Base-by-base conservation (phyloP, 2,329 filamentous ascomycete genomes). In the Ophiostoma himal-ulmi region DNA sequence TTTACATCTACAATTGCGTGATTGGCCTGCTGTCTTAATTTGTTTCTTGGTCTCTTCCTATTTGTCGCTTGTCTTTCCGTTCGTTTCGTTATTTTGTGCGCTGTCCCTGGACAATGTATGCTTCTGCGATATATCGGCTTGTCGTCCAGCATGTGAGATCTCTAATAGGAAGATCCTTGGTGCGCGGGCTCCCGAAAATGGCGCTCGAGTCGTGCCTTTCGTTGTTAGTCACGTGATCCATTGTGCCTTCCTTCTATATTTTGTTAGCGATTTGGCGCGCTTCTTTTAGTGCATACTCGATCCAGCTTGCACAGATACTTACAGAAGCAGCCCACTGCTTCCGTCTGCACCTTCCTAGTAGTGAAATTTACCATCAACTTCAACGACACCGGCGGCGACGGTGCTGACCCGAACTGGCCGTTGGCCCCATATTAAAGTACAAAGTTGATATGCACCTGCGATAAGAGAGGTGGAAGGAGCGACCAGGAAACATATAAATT, bases 281-380 rank as follows among this genome's bases (percentile, higher is more conserved):
- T 57, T 57, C 22, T 48, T 20, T 26, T 57, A 26, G 10, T 54
- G 22, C n/a, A 26, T 54, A 54, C 48, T 30, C 54, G 5, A 7
- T 54, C 7, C 52, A 57, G 52, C 52, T 26, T 22, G n/a, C 44
- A 48, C 17, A 30, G 22, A 30, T 57, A 57, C 11, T 34, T 11
- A 7, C 57, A 62, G 62, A 20, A 65, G 36, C 62, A 65, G 62
- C n/a, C 60, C 20, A 26, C 62, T 26, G 20, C 34, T 37, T 36
- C 62, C 36, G 36, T 65, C 62, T 36, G 62, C 62, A 65, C 36
- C 62, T 65, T 41, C 62, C 62, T 65, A 65, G 62, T 39, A 65
- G 62, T n/a, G 62, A 64, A 64, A 34, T 17, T 34, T 26, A 62
- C 22, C 57, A 62, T 8, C 10, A 26, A 57, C 48, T 54, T 11